Evolutionary conservation across 2,329 filamentous ascomycete genomes (phyloP).

Genomic region (Cladosporium phlei): DNA sequence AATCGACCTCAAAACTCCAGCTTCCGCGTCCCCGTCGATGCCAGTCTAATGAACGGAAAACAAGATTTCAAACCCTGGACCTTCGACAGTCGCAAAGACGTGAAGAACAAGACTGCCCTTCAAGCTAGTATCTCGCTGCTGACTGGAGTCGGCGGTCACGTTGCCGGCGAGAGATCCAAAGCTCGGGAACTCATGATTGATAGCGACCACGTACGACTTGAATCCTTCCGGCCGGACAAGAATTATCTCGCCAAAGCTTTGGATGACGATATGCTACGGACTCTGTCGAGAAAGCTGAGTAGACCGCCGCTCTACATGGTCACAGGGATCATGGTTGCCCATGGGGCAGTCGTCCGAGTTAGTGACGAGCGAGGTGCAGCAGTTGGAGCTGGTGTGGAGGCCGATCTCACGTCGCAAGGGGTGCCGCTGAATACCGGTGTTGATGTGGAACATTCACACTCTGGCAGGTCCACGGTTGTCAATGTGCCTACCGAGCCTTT

Average conservation of each 20-base stretch:
- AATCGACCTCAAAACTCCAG: too few relatives aligned
- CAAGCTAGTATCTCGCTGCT: not conserved
- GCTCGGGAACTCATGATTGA: not conserved
- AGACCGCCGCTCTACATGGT: not conserved
- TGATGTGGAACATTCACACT: too few relatives aligned
- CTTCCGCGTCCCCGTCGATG: too few relatives aligned
- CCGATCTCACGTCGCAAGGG: not conserved
- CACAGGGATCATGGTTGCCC: not conserved
- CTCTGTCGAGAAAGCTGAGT: not conserved
- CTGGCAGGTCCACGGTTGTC: not conserved
- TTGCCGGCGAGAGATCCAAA: not conserved
- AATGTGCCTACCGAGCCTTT: not conserved
- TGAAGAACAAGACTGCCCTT: not conserved
- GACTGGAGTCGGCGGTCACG: not conserved
- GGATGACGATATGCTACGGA: not conserved
- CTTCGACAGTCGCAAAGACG: not conserved
- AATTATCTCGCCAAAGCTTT: not conserved
- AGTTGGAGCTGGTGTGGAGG: not conserved
- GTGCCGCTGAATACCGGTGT: not conserved
- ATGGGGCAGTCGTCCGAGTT: not conserved
- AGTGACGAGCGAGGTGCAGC: not conserved
- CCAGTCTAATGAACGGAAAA: too few relatives aligned
- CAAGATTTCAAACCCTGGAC: not conserved
- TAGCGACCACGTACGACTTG: not conserved
- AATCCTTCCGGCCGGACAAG: not conserved